A percentile compares a stretch with the other conserved stretches of the same genome.
phyloP scores from a whole-genome alignment of 768 basidiomycete genomes.

The Lactarius indigo region DNA sequence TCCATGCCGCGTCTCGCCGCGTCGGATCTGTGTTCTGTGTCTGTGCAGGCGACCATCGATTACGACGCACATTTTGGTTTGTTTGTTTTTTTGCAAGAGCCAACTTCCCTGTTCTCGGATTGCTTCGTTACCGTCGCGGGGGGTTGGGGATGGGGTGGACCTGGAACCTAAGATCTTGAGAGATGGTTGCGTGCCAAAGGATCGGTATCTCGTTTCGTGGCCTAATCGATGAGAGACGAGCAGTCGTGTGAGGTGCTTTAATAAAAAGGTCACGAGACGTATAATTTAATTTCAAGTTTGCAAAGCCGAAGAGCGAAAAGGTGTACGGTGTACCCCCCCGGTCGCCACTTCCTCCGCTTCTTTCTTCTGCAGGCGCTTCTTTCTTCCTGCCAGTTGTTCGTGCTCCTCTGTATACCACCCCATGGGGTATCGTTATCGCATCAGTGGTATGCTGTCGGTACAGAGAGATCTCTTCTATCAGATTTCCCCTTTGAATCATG shows the following conservation, averaged over 20 bases:
- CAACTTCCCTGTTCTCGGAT: neutral
- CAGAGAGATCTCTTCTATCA: neutral
- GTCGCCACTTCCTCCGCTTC: neutral
- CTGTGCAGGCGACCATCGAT: neutral
- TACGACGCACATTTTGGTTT: neutral
- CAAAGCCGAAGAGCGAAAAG: neutral
- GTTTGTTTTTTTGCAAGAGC: neutral
- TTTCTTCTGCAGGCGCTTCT: neutral
- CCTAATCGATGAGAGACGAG: neutral
- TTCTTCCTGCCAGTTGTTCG: neutral
- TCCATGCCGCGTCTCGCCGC: neutral
- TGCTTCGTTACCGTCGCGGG: neutral
- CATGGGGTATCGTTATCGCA: neutral
- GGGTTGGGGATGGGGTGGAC: neutral
- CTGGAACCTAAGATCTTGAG: neutral
- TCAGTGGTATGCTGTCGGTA: neutral
- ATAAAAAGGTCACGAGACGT: neutral
- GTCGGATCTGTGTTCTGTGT: too few species aligned
- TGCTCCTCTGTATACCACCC: neutral
- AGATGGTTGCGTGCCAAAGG: neutral
- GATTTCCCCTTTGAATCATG: neutral
- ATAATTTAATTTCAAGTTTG: neutral
- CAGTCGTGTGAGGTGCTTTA: neutral
- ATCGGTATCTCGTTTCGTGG: neutral
- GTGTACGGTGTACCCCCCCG: neutral